Evolutionary conservation across 352 stramenopile species (phyloP), one percentile per base, ranked within the genome.

Genomic region (Pythium aquatile): DNA sequence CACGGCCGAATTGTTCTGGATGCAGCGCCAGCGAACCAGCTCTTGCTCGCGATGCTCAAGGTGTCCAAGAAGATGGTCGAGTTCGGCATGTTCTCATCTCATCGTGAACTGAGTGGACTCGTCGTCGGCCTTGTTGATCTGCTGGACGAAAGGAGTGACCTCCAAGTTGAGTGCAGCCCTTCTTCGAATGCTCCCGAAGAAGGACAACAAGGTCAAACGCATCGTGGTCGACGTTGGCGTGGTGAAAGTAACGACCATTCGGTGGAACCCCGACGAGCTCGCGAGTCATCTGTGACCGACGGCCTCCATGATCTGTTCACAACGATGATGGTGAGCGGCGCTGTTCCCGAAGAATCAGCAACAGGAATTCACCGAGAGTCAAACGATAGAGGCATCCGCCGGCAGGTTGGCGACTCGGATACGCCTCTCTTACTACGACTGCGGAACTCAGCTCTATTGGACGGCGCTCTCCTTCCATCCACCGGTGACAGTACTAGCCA

Each of bases 41-140:
- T 91, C 9, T 81, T 75, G 0, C 73, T 91, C 13, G 65, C 83
- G 3, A 72, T 88, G 47, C 32, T 90, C 28, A 78, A 78, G 8
- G 61, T 82, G 32, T 81, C 63, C 49, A 73, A 74, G 52, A 90
- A 88, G 48, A 67, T 91, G 66, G 69, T 87, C 9, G 74, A 83
- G 55, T 91, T 90, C 66, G 83, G 80, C 2, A 88, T 91, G 69
- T 88, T 84, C 39, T 58, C 70, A 20, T 74, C 75, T 0, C 69
- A 85, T 46, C 57, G 75, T 13, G 77, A 88, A 20, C 54, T 91
- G 3, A 53, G 56, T 40, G 46, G 24, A 9, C 63, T 83, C 8
- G 67, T 83, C 4, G 29, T 30, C 4, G 59, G 54, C 3, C 66
- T 83, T 8, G 64, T 77, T 0, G 65, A 78, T 24, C 37, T 83